A percentile compares a stretch with the other conserved stretches of the same genome.
Evolutionary conservation across 208 protist species (phyloP).

Genomic region (Lotmaria passim): DNA sequence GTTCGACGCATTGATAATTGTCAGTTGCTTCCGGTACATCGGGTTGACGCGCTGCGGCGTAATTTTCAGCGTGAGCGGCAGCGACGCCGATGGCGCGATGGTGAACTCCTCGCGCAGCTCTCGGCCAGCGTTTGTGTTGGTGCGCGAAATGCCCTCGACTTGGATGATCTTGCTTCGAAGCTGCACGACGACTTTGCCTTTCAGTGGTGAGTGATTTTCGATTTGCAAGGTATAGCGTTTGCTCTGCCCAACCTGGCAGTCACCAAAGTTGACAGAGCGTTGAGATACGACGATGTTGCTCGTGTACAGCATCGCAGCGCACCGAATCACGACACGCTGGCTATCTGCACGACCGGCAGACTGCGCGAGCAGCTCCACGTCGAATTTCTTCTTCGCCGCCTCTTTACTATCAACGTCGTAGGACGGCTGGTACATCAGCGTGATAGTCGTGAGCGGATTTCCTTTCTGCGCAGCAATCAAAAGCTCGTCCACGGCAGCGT

Average conservation of each 20-base stretch:
- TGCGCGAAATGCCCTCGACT: slow-evolving; percentile 57
- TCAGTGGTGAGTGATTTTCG: slow-evolving; percentile 83
- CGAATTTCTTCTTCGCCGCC: slow-evolving; percentile 70
- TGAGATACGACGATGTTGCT: slow-evolving; percentile 79
- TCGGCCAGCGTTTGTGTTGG: slow-evolving; percentile 18
- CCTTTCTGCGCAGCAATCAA: slow-evolving; percentile 55
- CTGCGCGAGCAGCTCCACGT: slow-evolving; percentile 64
- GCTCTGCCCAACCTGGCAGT: slow-evolving; percentile 82
- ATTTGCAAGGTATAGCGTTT: slow-evolving; percentile 74
- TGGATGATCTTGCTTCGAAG: slow-evolving; percentile 89
- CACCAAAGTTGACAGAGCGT: slow-evolving; percentile 80
- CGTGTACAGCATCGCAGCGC: slow-evolving; percentile 77
- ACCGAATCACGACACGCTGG: slow-evolving; percentile 68
- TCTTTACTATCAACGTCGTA: slow-evolving; percentile 61
- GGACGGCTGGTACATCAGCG: slow-evolving; percentile 62
- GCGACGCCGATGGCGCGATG: slow-evolving; percentile 64
- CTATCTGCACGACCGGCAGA: slow-evolving; percentile 33
- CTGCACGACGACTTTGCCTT: slow-evolving; percentile 68
- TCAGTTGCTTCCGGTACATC: slow-evolving; percentile 86
- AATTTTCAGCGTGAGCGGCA: slow-evolving; percentile 77
- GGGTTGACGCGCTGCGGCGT: slow-evolving; percentile 87
- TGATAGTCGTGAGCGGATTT: slow-evolving; percentile 34
- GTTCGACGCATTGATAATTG: slow-evolving; percentile 79
- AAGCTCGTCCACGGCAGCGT: slow-evolving; percentile 61
- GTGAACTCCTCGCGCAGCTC: slow-evolving; percentile 77